Base-by-base conservation (phyloP, 2,329 filamentous ascomycete genomes). In the Claviceps sp. region DNA sequence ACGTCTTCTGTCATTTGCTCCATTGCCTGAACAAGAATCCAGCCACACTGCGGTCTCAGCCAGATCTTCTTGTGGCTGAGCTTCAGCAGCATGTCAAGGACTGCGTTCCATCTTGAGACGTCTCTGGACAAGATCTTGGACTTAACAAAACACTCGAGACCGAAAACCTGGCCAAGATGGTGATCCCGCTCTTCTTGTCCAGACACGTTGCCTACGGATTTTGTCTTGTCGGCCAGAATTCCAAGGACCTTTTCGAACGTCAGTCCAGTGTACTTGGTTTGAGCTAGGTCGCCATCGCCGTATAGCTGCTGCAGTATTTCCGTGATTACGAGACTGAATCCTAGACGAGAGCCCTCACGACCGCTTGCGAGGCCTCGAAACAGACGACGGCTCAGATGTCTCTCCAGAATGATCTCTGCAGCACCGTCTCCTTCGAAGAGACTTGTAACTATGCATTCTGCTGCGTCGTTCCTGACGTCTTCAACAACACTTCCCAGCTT, bases 351-450 rank as follows among this genome's bases (percentile, higher is more conserved):
- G 13, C 87, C 88, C 70, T 95, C 95, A 53, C 88, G 83, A 51
- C 88, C 85, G 65, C 89, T 96, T 55, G 90, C 89, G 18, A 97
- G 80, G 42, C 93, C 93, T 51, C 87, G 82, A 65, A 96, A 88
- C 40, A 98, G 73, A 26, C 85, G 77, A 62, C 79, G 78, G 56
- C 81, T 77, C 34, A 84, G 68, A 59, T 84, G 81, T 54, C 78
- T 70, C 58, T 74, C 65, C 14, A 84, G 68, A 2, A 78, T 74
- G 1, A 69, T 59, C 62, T 83, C 78, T 2, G 72, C 56, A 3
- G 75, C 75, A 37, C 70, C 69, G 20, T 77, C 67, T 44, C 69
- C 70, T 41, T 65, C 72, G 1, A 83, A 62, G 1, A 84, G 70
- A 7, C 75, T 74, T 0, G 75, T 76, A 5, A 83, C 66, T 37